phyloP scores from a whole-genome alignment of 176 grass and related monocot species.

The Bolboschoenus planiculmis region DNA sequence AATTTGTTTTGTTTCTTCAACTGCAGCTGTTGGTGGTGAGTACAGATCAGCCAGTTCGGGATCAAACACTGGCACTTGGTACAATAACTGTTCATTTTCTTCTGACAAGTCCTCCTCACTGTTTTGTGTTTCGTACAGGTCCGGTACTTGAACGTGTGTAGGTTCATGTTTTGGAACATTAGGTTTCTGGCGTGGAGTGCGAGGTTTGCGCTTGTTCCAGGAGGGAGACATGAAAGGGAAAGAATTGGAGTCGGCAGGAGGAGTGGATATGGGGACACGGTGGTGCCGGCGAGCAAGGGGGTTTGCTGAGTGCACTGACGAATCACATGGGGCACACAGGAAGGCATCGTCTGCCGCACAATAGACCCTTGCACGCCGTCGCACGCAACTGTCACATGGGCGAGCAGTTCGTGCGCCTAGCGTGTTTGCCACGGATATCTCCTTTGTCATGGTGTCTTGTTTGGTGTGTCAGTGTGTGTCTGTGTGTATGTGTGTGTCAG shows the following conservation, averaged over 20 bases:
- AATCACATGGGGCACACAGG: slow-evolving; percentile 73
- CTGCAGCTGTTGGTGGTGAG: slow-evolving; percentile 12
- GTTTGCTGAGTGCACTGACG: slow-evolving; percentile 81
- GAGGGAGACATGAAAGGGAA: slow-evolving; percentile 23
- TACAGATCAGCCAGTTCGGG: slow-evolving; percentile 65
- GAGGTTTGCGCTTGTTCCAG: slow-evolving; percentile 64
- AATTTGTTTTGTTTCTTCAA: slow-evolving; percentile 27
- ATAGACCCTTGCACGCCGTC: slow-evolving; percentile 67
- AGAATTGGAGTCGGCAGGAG: slow-evolving; percentile 21
- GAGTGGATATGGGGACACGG: slow-evolving; percentile 43
- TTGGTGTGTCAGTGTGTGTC: background rate
- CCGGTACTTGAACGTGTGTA: slow-evolving; percentile 32
- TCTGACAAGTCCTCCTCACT: slow-evolving; percentile 17
- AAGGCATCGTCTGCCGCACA: slow-evolving; percentile 72
- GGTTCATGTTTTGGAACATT: slow-evolving; percentile 22
- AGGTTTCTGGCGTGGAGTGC: slow-evolving; percentile 66
- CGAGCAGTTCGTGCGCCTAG: slow-evolving; percentile 58
- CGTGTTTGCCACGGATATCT: slow-evolving; percentile 17
- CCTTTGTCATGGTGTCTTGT: slow-evolving; percentile 18
- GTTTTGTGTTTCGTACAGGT: slow-evolving; percentile 46
- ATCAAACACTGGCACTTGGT: slow-evolving; percentile 65
- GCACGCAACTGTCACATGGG: slow-evolving; percentile 71
- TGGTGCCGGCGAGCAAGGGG: slow-evolving; percentile 74
- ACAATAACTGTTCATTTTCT: slow-evolving; percentile 53
- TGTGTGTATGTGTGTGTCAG: background rate